A percentile compares a stretch with the other conserved stretches of the same genome.
These are phyloP conservation scores for Rhizoclosmatium globosum DNA, from an alignment of 192 early-diverging fungal species.

Conservation along the genomic window DNA sequence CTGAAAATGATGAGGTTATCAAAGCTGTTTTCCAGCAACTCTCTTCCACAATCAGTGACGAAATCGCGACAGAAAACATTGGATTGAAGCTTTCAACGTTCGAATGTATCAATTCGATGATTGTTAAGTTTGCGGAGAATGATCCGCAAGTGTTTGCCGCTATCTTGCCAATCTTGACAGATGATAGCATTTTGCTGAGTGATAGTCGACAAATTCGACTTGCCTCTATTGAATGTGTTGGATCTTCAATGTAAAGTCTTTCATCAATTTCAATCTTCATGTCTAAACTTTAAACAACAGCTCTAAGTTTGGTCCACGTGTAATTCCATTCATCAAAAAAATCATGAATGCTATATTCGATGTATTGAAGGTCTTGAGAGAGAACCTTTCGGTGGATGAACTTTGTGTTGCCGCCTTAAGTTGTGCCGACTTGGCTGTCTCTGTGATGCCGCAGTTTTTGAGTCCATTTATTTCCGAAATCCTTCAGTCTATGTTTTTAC, in stretches of 20 bases:
- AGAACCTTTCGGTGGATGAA: constrained; percentile 22
- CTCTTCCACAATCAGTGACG: constrained; percentile 43
- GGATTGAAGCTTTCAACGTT: constrained; percentile 75
- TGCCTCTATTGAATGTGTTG: constrained; percentile 61
- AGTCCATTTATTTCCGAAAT: constrained; percentile 74
- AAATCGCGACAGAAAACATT: constrained; percentile 41
- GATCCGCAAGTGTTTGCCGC: constrained; percentile 70
- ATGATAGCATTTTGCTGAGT: constrained; percentile 24
- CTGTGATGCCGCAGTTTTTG: constrained; percentile 76
- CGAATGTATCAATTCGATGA: constrained; percentile 79
- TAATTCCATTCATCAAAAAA: constrained; percentile 82
- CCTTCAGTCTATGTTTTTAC: constrained; percentile 62
- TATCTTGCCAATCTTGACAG: constrained; percentile 54
- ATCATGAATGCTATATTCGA: constrained; percentile 77
- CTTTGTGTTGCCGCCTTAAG: constrained; percentile 57
- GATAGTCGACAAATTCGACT: constrained; percentile 40
- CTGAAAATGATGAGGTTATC: constrained; percentile 54
- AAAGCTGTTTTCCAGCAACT: constrained; percentile 61
- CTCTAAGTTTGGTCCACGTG: constrained; percentile 77
- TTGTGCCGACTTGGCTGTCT: constrained; percentile 60
- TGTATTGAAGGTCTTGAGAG: constrained; percentile 48
- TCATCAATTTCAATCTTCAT: too few species aligned
- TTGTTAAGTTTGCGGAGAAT: constrained; percentile 66
- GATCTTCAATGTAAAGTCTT: constrained; percentile 18
- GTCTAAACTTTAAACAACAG: constrained; percentile 27